Evolutionary conservation across 139 green algal species (phyloP), one percentile per base, ranked within the genome.

Genomic region (Tetratostichococcus sp.): DNA sequence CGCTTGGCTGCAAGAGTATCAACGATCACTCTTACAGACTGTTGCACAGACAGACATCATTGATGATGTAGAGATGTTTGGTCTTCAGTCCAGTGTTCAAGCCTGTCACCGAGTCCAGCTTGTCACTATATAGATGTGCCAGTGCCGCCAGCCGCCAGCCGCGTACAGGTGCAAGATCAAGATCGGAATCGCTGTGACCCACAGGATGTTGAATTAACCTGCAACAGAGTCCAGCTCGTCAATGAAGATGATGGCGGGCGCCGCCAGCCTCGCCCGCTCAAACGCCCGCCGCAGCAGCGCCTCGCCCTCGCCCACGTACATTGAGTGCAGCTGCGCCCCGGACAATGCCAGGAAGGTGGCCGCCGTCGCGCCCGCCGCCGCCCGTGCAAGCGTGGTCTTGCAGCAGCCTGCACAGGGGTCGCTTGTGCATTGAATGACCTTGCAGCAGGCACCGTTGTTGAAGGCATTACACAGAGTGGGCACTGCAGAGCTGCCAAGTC

Each of bases 301-400:
- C 83, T 97, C 93, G 2, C 93, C 91, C 82, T 97, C 93, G 14
- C 93, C 93, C 25, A 96, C 86, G 71, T 94, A 97, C 90, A 92
- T 91, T 67, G 75, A 89, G 83, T 89, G 96, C 43, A 97, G 81
- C 85, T 95, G 88, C 0, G 82, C 71, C 6, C 73, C 73, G 21
- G 39, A 67, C 19, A 97, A 79, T 0, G 89, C 67, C 23, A 96
- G 83, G 58, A 97, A 81, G 28, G 87, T 91, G 23, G 89, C 89
- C 3, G 86, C 82, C 59, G 79, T 88, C 22, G 78, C 84, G 65
- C 81, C 87, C 32, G 90, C 93, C 19, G 87, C 89, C 17, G 93
- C 93, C 14, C 88, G 75, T 1, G 90, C 92, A 35, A 97, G 77
- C 32, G 86, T 93, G 0, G 93, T 97, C 80, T 97, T 97, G 75